phyloP scores from a whole-genome alignment of 2,329 filamentous ascomycete species.

The Claviceps sp. region DNA sequence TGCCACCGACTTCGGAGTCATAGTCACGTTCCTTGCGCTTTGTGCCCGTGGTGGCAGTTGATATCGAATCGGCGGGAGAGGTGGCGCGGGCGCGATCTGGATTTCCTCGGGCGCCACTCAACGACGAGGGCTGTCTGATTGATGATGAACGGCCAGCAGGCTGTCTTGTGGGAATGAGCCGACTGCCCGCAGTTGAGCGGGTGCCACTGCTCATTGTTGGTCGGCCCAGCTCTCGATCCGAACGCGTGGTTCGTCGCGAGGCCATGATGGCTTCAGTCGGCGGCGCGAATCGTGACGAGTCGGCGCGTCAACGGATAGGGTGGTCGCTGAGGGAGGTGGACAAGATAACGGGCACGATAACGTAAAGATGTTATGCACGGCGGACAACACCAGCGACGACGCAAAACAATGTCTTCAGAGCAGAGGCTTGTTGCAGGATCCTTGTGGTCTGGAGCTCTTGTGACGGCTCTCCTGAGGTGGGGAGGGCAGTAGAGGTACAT shows the following conservation, averaged over 20 bases:
- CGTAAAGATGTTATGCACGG: not conserved
- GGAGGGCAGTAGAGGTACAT: not conserved
- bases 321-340: not conserved
- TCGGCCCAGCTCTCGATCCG: slow-evolving; percentile 6
- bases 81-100: slow-evolving; percentile 5
- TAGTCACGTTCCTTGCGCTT: slow-evolving; percentile 86
- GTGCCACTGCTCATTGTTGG: slow-evolving; percentile 3
- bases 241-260: slow-evolving; percentile 7
- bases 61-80: slow-evolving; percentile 54
- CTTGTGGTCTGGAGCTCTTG: not conserved
- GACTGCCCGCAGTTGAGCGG: slow-evolving; percentile 2
- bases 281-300: not conserved
- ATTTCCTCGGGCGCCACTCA: slow-evolving; percentile 1
- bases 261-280: slow-evolving; percentile 5
- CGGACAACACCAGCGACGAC: not conserved
- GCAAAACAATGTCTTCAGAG: not conserved
- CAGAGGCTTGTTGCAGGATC: slow-evolving; percentile 1
- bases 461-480: slow-evolving; percentile 1
- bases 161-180: slow-evolving; percentile 2
- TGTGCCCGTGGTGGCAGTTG: slow-evolving; percentile 36
- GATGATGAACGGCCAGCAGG: slow-evolving; percentile 2
- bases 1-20: slow-evolving; percentile 39
- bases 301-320: not conserved
- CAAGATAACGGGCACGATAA: not conserved
- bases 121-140: slow-evolving; percentile 1